Conservation (phyloP, 2,329 filamentous ascomycete genomes). For the Apiospora arundinis region DNA sequence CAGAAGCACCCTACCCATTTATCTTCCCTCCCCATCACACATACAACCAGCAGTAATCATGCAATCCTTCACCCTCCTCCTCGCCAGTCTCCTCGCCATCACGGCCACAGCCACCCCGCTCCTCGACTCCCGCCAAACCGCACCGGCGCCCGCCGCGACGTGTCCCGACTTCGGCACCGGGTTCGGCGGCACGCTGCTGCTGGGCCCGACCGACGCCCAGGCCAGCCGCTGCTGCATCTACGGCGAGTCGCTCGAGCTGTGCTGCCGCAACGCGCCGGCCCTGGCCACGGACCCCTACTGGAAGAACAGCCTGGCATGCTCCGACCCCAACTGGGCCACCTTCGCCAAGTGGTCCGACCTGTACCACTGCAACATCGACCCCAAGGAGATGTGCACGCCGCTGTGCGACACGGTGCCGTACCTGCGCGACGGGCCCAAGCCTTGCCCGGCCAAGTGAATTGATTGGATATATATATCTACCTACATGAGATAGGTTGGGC, state of each 20-base stretch:
- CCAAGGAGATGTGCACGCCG: not conserved
- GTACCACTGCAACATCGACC: not conserved
- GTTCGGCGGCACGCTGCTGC: not conserved
- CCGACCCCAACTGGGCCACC: not conserved
- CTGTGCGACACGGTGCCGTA: not conserved
- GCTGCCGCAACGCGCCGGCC: conserved; percentile 7
- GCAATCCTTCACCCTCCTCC: not conserved
- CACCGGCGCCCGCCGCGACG: not conserved
- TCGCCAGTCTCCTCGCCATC: not conserved
- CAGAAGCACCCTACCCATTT: too few relatives aligned
- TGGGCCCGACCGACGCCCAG: not conserved
- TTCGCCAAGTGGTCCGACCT: not conserved
- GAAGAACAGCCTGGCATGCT: not conserved
- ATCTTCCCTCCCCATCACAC: not conserved
- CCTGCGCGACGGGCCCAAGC: not conserved
- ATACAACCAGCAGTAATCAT: not conserved
- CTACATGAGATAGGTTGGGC: too few relatives aligned
- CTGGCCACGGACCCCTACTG: not conserved
- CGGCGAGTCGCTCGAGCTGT: not conserved
- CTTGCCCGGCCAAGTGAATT: not conserved
- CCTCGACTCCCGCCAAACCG: not conserved
- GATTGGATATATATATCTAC: too few relatives aligned
- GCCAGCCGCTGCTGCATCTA: conserved; percentile 12
- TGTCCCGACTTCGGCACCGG: not conserved
- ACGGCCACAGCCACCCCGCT: not conserved